phyloP scores from a whole-genome alignment of 768 basidiomycete genomes.

The Cantharellus anzutake region DNA sequence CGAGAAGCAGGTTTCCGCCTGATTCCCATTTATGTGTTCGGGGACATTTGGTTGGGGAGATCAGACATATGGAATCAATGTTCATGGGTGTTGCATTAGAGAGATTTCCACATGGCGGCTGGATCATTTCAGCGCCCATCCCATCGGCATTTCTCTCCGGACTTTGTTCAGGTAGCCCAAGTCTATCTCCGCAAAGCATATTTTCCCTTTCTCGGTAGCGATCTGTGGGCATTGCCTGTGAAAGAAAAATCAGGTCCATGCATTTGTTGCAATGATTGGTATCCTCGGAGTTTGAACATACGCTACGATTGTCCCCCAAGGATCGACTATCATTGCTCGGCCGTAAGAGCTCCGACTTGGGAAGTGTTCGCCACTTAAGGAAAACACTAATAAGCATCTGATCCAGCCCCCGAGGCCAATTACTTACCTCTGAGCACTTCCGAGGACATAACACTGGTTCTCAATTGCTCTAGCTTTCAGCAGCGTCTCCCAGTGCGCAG shows the following conservation, averaged over 20 bases:
- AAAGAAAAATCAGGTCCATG: neutral
- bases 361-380: constrained; percentile 8
- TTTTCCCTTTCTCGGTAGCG: neutral
- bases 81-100: too few relatives aligned
- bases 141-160: constrained; percentile 11
- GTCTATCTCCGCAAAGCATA: constrained; percentile 9
- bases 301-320: constrained; percentile 11
- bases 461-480: constrained; percentile 10
- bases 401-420: neutral
- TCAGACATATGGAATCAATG: too few relatives aligned
- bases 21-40: too few relatives aligned
- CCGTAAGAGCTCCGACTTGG: constrained; percentile 9
- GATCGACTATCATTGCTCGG: constrained; percentile 11
- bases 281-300: neutral
- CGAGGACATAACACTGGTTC: constrained; percentile 12
- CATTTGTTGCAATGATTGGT: too few relatives aligned
- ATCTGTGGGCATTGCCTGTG: constrained; percentile 7
- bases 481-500: constrained; percentile 10
- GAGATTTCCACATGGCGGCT: neutral
- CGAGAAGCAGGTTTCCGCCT: too few relatives aligned
- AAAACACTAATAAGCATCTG: neutral
- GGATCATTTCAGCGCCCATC: neutral
- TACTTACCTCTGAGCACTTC: constrained; percentile 7
- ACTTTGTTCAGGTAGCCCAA: constrained; percentile 7
- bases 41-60: too few relatives aligned